These are phyloP conservation scores for Cotoneaster glaucophyllus DNA, from an alignment of 306 rosid species.

Conservation along the genomic window DNA sequence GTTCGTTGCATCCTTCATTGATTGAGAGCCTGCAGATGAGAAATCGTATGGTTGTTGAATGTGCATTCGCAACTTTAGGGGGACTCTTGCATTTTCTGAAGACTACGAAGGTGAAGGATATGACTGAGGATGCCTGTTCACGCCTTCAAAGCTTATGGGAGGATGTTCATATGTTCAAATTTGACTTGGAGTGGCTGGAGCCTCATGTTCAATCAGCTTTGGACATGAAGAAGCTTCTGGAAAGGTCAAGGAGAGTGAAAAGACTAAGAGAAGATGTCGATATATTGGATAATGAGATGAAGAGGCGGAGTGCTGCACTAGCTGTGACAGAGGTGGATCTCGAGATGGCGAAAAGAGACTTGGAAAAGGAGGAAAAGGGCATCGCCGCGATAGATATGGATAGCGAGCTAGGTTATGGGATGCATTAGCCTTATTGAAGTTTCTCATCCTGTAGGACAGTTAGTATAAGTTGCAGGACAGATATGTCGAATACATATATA, in stretches of 20 bases:
- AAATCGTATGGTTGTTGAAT: neutral
- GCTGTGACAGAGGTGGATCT: neutral
- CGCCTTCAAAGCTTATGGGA: slow-evolving; percentile 1
- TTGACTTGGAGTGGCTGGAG: slow-evolving; percentile 7
- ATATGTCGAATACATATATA: neutral
- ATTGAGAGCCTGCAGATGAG: neutral
- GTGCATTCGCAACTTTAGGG: neutral
- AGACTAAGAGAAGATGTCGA: neutral
- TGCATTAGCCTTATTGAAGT: neutral
- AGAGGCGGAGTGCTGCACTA: neutral
- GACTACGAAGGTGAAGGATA: neutral
- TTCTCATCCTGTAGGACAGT: neutral
- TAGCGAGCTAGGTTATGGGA: neutral
- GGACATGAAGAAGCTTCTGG: neutral
- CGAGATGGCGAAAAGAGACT: neutral
- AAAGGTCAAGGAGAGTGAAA: neutral
- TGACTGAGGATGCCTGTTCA: neutral
- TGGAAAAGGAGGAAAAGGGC: neutral
- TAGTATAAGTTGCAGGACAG: neutral
- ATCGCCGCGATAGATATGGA: neutral
- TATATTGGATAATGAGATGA: neutral
- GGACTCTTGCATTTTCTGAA: neutral
- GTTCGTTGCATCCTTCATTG: neutral
- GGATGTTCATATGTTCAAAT: neutral
- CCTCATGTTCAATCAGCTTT: slow-evolving; percentile 4